Conservation (phyloP, 1,139 yeast genomes). For the Debaryomyces subglobosus region DNA sequence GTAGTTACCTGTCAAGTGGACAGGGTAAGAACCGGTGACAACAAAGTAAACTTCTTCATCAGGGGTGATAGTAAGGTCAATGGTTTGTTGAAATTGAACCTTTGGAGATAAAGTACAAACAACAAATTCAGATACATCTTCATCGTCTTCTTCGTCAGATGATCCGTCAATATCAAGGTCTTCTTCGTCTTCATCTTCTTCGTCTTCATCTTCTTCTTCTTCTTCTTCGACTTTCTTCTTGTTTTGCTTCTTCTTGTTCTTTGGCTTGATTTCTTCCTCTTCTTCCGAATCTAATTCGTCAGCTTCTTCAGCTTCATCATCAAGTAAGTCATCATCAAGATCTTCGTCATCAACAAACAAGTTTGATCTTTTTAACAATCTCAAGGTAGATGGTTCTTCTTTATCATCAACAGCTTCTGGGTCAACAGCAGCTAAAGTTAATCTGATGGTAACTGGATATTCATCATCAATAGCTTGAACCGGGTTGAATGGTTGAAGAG, state of each 20-base stretch:
- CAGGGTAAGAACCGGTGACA: slow-evolving; percentile 93
- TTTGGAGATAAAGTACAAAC: slow-evolving; percentile 91
- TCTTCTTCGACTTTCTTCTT: slow-evolving; percentile 28
- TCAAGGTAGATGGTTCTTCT: slow-evolving; percentile 82
- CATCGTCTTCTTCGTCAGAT: slow-evolving; percentile 55
- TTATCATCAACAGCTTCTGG: slow-evolving; percentile 83
- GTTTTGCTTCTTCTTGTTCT: slow-evolving; percentile 25
- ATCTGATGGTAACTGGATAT: slow-evolving; percentile 84
- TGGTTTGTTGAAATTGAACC: slow-evolving; percentile 81
- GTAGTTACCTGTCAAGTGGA: slow-evolving; percentile 93
- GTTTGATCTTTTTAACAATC: slow-evolving; percentile 77
- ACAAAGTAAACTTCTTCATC: slow-evolving; percentile 94
- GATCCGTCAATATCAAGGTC: slow-evolving; percentile 63
- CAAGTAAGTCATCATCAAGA: slow-evolving; percentile 53
- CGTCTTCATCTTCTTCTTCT: slow-evolving; percentile 36
- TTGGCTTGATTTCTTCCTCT: slow-evolving; percentile 26
- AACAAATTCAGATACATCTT: slow-evolving; percentile 71
- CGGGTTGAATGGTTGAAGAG: slow-evolving; percentile 83
- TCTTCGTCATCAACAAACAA: slow-evolving; percentile 55
- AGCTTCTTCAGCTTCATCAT: slow-evolving; percentile 46
- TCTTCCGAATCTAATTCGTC: slow-evolving; percentile 24
- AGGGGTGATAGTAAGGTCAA: slow-evolving; percentile 88
- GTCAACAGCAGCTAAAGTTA: slow-evolving; percentile 95
- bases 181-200: slow-evolving; percentile 51
- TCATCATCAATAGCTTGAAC: slow-evolving; percentile 85